Base-by-base conservation (phyloP, 176 grass and related monocot species). In the Miscanthus lutarioriparius region DNA sequence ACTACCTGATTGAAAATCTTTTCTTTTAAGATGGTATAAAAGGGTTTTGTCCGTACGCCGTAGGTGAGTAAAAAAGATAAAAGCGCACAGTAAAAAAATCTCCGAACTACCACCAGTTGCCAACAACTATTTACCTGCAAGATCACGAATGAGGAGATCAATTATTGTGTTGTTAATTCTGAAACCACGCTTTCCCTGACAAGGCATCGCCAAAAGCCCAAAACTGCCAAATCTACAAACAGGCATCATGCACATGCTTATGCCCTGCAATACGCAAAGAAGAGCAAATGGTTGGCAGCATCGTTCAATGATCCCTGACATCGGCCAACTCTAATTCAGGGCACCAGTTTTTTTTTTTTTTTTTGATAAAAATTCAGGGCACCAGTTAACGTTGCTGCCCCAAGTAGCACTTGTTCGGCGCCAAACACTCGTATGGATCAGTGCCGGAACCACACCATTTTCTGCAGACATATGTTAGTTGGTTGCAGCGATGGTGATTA, bases 381-480 rank as follows among this genome's bases (percentile, higher is more conserved):
- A 56, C 65, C 78, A 67, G 79, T 90, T 47, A 77, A 37, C 26
- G 33, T 56, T 71, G 19, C 30, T 82, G 44, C 56, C 79, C 75
- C 70, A 64, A 81, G n/a, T 41, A 76, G 72, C 75, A 47, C 61
- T 22, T 37, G 47, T 4, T 61, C 36, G 37, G 15, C 82, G 33
- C 41, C 54, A 32, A 63, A 78, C 56, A 26, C 15, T 30, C 17
- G 10, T 20, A 35, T 72, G 5, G 2, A 27, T 8, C 79, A 56
- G n/a, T 9, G 45, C 47, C 15, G 1, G 47, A 17, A 49, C 15
- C 47, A 49, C 47, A 49, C 53, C 30, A 26, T 25, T 59, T 58
- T 62, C 23, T 72, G 67, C 68, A 82, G 25, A 48, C 23, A 2
- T 23, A 10, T 20, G 13, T 7, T 44, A 6, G 67, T 8, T 22